Percentiles rank a stretch among this genome's conserved stretches.
phyloP scores from a whole-genome alignment of 2,329 filamentous ascomycete genomes.

The Diaporthe sp. region DNA sequence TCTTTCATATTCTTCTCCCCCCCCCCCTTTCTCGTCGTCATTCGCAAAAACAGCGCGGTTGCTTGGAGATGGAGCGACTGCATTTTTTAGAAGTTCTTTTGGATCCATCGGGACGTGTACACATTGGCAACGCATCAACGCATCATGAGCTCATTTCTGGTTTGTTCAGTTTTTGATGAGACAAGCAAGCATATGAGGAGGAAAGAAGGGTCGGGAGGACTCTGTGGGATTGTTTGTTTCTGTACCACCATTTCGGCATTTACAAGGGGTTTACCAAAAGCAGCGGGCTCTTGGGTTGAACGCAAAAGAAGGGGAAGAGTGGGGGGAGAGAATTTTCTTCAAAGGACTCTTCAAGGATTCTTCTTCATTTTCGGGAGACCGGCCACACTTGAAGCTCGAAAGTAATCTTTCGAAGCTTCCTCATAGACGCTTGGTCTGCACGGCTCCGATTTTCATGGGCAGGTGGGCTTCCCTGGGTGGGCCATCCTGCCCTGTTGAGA shows the following conservation, averaged over 20 bases:
- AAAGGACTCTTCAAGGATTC: neutral
- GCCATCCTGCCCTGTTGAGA: neutral
- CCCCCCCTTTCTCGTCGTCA: neutral
- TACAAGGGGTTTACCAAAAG: slow-evolving; percentile 26
- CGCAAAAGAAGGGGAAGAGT: neutral
- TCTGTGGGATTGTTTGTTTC: neutral
- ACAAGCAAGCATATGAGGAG: slow-evolving; percentile 24
- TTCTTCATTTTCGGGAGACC: neutral
- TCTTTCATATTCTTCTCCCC: neutral
- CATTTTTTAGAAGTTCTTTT: neutral
- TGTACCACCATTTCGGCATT: slow-evolving; percentile 28
- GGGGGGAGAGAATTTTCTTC: neutral
- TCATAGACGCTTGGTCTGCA: neutral
- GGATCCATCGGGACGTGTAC: neutral
- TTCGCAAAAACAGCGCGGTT: neutral
- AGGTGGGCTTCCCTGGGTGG: neutral
- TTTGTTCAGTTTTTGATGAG: slow-evolving; percentile 1
- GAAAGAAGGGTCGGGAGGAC: neutral
- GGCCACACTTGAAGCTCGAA: neutral
- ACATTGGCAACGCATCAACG: slow-evolving; percentile 15
- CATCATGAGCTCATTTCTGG: slow-evolving; percentile 7
- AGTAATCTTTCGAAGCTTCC: neutral
- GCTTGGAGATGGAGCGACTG: neutral
- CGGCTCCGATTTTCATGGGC: neutral
- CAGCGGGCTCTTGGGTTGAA: slow-evolving; percentile 29